A percentile compares a stretch with the other conserved stretches of the same genome.
Evolutionary conservation across 1,139 yeast species (phyloP).

Genomic region (Kodamaea arcana): DNA sequence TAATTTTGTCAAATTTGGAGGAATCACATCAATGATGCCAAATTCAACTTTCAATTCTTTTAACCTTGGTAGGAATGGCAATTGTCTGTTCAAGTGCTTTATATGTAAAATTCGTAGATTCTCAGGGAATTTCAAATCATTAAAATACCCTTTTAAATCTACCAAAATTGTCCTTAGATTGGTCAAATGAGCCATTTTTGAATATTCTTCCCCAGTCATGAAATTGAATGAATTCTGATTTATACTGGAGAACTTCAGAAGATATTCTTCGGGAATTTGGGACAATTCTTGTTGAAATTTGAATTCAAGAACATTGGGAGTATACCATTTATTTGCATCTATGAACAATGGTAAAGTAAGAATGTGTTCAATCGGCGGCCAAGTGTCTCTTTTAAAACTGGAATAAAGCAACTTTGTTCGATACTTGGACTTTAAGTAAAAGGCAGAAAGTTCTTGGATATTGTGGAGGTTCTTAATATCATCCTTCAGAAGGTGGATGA

Average conservation of each 20-base stretch:
- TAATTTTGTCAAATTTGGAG: not conserved
- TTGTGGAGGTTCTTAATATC: not conserved
- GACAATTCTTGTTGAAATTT: not conserved
- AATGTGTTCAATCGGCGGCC: not conserved
- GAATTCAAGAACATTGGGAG: not conserved
- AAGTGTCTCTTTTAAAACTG: not conserved
- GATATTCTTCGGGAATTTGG: not conserved
- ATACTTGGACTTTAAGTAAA: not conserved
- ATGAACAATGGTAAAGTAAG: not conserved
- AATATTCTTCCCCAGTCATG: not conserved
- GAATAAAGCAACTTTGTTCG: not conserved
- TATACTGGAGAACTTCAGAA: not conserved
- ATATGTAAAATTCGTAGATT: not conserved
- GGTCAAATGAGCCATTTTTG: not conserved
- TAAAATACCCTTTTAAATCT: not conserved
- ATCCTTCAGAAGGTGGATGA: not conserved
- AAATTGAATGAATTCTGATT: not conserved
- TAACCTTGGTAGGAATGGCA: not conserved
- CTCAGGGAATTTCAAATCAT: not conserved
- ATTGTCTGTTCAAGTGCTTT: not conserved
- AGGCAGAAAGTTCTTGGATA: not conserved
- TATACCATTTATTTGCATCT: not conserved
- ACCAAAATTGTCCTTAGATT: not conserved
- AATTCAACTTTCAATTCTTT: not conserved
- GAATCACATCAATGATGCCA: not conserved